A percentile compares a stretch with the other conserved stretches of the same genome.
Evolutionary conservation across 441 rosid species (phyloP).

Genomic region (Monsonia emarginata): DNA sequence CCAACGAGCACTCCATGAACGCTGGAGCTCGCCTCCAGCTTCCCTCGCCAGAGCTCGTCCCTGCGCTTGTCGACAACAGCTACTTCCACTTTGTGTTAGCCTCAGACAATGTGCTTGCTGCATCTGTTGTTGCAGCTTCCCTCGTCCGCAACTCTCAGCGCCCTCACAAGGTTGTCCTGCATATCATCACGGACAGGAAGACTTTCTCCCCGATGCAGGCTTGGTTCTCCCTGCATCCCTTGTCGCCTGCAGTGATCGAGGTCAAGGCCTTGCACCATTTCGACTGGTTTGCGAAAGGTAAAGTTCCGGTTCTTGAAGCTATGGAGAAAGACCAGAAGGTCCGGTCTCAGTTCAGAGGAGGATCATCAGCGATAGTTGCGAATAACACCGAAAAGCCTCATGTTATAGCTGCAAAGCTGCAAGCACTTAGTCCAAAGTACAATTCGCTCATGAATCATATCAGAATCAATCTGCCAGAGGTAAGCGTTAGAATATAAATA

Average conservation of each 20-base stretch:
- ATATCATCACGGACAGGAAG: constrained; percentile 82
- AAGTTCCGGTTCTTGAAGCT: constrained; percentile 83
- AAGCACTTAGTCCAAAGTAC: constrained; percentile 87
- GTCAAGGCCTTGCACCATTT: constrained; percentile 95
- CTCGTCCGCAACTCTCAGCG: constrained; percentile 53
- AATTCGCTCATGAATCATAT: constrained; percentile 91
- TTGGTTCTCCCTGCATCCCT: constrained; percentile 85
- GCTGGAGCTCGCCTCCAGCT: constrained; percentile 95
- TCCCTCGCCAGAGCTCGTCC: constrained; percentile 70
- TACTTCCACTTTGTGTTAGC: constrained; percentile 80
- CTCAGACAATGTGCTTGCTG: constrained; percentile 82
- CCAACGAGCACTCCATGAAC: constrained; percentile 77
- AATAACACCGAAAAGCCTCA: constrained; percentile 58
- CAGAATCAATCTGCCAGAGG: constrained; percentile 88
- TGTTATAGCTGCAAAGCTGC: constrained; percentile 82
- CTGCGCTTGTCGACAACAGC: constrained; percentile 67
- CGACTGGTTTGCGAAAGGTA: constrained; percentile 89
- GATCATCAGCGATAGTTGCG: constrained; percentile 70
- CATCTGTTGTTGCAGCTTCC: constrained; percentile 76
- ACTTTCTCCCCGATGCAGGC: constrained; percentile 96
- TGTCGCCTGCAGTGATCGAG: constrained; percentile 70
- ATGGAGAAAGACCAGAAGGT: constrained; percentile 87
- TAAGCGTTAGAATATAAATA: too few species aligned
- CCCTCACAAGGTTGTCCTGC: constrained; percentile 61
- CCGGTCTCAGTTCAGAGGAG: constrained; percentile 83